Conservation (phyloP, 1,284 basidiomycete species). For the Malassezia caprae region DNA sequence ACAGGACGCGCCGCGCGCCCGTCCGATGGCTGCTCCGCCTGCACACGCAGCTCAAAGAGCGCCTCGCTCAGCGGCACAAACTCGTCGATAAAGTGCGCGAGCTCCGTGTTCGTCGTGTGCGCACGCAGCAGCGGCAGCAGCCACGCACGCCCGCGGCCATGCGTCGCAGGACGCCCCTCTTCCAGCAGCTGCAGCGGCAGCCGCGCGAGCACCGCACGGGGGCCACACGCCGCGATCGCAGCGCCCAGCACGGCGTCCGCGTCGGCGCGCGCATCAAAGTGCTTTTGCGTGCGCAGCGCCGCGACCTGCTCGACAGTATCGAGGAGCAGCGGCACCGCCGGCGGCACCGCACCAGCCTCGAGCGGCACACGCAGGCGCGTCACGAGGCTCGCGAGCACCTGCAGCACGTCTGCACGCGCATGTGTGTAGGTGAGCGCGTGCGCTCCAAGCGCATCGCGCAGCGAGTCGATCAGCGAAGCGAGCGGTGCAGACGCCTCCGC, state of each 20-base stretch:
- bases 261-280: slow-evolving; percentile 80
- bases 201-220: slow-evolving; percentile 62
- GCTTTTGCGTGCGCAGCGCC: slow-evolving; percentile 64
- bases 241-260: slow-evolving; percentile 71
- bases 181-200: slow-evolving; percentile 68
- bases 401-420: slow-evolving; percentile 34
- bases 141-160: slow-evolving; percentile 64
- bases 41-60: slow-evolving; percentile 59
- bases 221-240: slow-evolving; percentile 77
- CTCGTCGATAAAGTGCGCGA: slow-evolving; percentile 74
- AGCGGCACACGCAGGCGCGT: slow-evolving; percentile 28
- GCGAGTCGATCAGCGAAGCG: slow-evolving; percentile 24
- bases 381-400: slow-evolving; percentile 34
- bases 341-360: slow-evolving; percentile 18
- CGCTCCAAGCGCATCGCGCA: slow-evolving; percentile 37
- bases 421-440: slow-evolving; percentile 40
- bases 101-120: slow-evolving; percentile 64
- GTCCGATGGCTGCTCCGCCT: slow-evolving; percentile 65
- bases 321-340: slow-evolving; percentile 62
- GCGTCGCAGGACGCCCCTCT: slow-evolving; percentile 10
- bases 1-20: slow-evolving; percentile 55
- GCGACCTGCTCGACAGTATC: slow-evolving; percentile 67
- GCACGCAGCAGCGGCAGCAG: slow-evolving; percentile 80
- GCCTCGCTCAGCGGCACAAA: slow-evolving; percentile 88
- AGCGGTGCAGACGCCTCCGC: slow-evolving; percentile 23